Base-by-base conservation (phyloP, 2,329 filamentous ascomycete species). In the Ophiocordyceps australis region DNA sequence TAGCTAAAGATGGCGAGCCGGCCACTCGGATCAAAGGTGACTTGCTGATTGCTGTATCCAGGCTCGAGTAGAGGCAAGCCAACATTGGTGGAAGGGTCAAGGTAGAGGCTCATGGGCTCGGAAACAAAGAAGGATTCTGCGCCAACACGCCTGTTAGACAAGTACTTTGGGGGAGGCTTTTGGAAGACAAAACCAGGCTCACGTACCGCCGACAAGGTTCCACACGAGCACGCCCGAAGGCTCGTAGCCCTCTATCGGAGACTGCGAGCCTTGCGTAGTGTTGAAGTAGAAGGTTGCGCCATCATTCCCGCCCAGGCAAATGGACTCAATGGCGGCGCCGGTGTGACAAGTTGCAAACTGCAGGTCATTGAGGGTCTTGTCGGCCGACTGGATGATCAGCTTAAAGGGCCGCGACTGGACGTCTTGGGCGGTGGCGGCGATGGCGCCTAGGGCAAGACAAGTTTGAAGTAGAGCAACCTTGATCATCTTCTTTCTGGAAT, bases 331-430 rank as follows among this genome's bases (percentile, higher is more conserved):
- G 18, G 30, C 36, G 13, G 37, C 36, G 12, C 37, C 37, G 12
- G 23, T 22, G 23, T 40, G 37, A 24, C 37, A 40, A 9, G 33
- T 20, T 9, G 23, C 13, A 17, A 40, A 18, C 12, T 24, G 14
- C 14, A 27, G 20, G 23, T 32, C 35, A 20, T 40, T 18, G 26
- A 38, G 26, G 4, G 25, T 20, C 26, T 31, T 28, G 28, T 34
- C 26, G 10, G 24, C 17, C 10, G 35, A 33, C 23, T 23, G 16
- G 20, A 38, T 13, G 22, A 32, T 19, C n/a, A 38, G 25, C 16
- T 35, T 28, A 32, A 40, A 38, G 13, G 37, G 35, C 28, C 30
- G 29, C 16, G 37, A 40, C 28, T 35, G 32, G 18, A 35, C 16
- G 7, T 32, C 17, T 16, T 34, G 30, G 16, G 29, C 32, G 14